Evolutionary conservation across 2,329 filamentous ascomycete species (phyloP).

Genomic region (Amylocarpus encephaloides): DNA sequence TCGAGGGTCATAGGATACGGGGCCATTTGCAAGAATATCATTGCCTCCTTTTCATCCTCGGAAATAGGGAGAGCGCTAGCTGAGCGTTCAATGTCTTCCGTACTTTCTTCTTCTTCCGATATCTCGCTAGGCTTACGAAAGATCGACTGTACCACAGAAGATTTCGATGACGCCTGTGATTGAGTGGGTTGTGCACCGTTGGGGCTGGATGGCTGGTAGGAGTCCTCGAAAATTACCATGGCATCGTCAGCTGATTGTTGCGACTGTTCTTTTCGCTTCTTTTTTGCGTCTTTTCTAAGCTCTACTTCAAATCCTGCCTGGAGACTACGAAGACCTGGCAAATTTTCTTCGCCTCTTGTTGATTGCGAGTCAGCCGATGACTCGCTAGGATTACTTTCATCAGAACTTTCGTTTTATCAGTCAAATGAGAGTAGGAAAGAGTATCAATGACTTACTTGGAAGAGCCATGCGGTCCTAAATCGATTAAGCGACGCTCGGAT

Average conservation of each 20-base stretch:
- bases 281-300: slow-evolving; percentile 3
- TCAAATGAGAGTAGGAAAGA: neutral
- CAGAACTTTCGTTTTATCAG: neutral
- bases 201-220: neutral
- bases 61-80: neutral
- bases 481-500: neutral
- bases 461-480: neutral
- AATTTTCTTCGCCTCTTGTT: neutral
- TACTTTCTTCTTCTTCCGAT: slow-evolving; percentile 8
- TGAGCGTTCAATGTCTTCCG: slow-evolving; percentile 11
- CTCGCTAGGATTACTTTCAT: neutral
- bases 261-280: neutral
- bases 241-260: neutral
- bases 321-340: neutral
- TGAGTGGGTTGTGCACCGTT: neutral
- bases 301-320: slow-evolving; percentile 1
- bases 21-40: slow-evolving; percentile 45
- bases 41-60: slow-evolving; percentile 15
- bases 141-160: neutral
- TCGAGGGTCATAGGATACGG: slow-evolving; percentile 56
- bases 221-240: slow-evolving; percentile 5
- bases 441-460: neutral
- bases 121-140: slow-evolving; percentile 10
- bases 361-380: neutral
- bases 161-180: neutral